Conservation (phyloP, 179 eudicot genomes). For the Silene coronaria region DNA sequence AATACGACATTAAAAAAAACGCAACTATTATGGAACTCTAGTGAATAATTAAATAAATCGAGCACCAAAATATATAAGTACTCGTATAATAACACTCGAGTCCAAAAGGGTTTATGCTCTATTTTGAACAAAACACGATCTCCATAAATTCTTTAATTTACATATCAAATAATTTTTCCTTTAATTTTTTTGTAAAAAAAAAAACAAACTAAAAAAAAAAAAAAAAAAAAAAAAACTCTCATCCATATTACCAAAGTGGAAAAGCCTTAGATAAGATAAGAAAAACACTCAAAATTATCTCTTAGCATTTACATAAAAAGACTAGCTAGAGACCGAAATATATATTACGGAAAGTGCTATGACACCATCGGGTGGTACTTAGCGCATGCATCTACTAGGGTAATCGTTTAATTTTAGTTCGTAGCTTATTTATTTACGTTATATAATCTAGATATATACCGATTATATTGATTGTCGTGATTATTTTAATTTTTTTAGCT, state of each 20-base stretch:
- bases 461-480: not conserved
- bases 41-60: not conserved
- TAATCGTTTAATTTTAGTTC: slow-evolving; percentile 14
- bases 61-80: not conserved
- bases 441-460: not conserved
- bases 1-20: not conserved
- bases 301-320: slow-evolving; percentile 23
- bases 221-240: slow-evolving; percentile 4
- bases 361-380: too few relatives aligned
- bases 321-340: not conserved
- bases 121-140: slow-evolving; percentile 17
- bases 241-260: not conserved
- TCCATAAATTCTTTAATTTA: slow-evolving; percentile 12
- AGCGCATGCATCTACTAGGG: not conserved
- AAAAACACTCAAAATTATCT: slow-evolving; percentile 8
- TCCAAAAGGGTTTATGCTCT: not conserved
- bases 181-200: too few relatives aligned
- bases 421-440: not conserved
- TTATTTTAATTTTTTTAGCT: not conserved
- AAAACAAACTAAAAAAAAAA: slow-evolving; percentile 10
- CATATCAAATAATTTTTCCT: slow-evolving; percentile 15
- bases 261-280: slow-evolving; percentile 5
- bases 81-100: not conserved
- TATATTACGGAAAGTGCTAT: not conserved
- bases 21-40: not conserved